Evolutionary conservation across 257 asterid genomes (phyloP), one percentile per base, ranked within the genome.

Genomic region (Haberlea rhodopensis): DNA sequence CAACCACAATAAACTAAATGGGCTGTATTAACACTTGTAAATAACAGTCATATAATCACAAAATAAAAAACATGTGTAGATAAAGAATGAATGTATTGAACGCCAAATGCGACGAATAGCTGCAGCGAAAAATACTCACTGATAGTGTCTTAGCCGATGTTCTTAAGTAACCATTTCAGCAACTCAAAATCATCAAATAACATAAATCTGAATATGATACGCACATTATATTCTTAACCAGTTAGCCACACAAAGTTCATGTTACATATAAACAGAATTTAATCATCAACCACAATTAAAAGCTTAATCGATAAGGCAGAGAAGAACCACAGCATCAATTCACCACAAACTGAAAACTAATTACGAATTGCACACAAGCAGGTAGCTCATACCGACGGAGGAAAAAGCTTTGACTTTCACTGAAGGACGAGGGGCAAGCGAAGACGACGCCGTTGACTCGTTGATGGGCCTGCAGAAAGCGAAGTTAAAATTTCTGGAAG

Each of bases 331-430:
- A 26, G 18, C 46, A 55, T 9, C 8, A 22, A 54, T 45, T 26
- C 15, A 11, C 59, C 37, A 28, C 16, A 16, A 53, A 59, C 37
- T 53, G 4, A 25, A 37, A 1, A 46, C 59, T 19, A 11, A n/a
- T 21, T 5, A 46, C 59, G 4, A n/a, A 65, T 65, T 8, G 48
- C 49, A 22, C n/a, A 51, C 53, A 57, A 26, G 23, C 19, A n/a
- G 31, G 23, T 11, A 53, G 65, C 31, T 19, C 55, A 19, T 53
- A 67, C 79, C 84, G 43, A 76, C 25, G 74, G 81, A 40, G 43
- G 81, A 67, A 27, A 73, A 70, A 60, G 80, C 77, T 53, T 21
- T 52, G 71, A 73, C 72, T 64, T 46, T 71, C 28, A 71, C 20
- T n/a, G 73, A 34, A 59, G 57, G 10, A 51, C 69, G 65, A 66